Base-by-base conservation (phyloP, 2,329 filamentous ascomycete species). In the Talaromyces sp. region DNA sequence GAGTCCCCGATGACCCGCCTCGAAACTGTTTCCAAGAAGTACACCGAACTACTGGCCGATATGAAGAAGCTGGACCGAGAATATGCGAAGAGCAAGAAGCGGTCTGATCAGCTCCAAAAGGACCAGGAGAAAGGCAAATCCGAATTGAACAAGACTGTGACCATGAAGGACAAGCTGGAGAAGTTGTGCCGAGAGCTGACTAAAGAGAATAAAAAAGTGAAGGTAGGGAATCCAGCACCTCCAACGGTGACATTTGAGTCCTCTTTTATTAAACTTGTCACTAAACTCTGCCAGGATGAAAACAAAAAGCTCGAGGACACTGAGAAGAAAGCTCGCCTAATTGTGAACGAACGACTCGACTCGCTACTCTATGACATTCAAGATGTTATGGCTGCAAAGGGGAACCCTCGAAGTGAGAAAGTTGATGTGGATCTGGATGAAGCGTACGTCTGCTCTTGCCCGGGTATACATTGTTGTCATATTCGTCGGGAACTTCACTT, bases 161-260 rank as follows among this genome's bases (percentile, higher is more conserved):
- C 87, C 1, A 85, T 97, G 69, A 97, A 96, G 73, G 92, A 97
- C 72, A 97, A 97, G 75, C 80, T 99, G 41, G 94, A 99, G 75
- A 99, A 97, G 71, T 80, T 99, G 29, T 97, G 92, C 66, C 82
- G 94, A 51, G 94, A 99, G 73, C 82, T 99, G 50, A 94, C 95
- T 55, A 89, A 93, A 65, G 94, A 99, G 69, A 99, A 99, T 73
- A 97, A 97, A 75, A 95, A 96, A 76, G 86, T 99, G 61, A 97
- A 97, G 87, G 90, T 94, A 74, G 63, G 77, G 32, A 29, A 37
- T 9, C 17, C 14, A 24, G 20, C 3, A 39, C 20, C 16, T 20
- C 17, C n/a, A 39, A 49, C 22, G 22, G 4, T 4, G n/a, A n/a
- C n/a, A n/a, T n/a, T n/a, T n/a, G n/a, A 20, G n/a, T 13, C 11